Conservation (phyloP, 2,329 filamentous ascomycete genomes). For the Tolypocladium capitatum region DNA sequence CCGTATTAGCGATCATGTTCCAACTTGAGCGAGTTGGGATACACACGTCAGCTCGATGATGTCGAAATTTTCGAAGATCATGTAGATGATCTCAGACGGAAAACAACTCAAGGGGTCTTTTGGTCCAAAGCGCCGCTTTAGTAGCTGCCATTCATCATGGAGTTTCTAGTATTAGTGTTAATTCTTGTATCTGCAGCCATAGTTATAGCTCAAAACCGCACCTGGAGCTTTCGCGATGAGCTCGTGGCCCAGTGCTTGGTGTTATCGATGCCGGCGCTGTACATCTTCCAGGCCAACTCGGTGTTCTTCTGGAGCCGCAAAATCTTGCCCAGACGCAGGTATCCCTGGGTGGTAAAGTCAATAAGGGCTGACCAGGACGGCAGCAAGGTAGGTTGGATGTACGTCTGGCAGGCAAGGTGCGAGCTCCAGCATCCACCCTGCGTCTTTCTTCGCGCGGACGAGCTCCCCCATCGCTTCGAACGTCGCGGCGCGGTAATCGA, state of each 20-base stretch:
- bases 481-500: slow-evolving; percentile 27
- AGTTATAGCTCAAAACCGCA: slow-evolving; percentile 3
- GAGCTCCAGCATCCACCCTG: slow-evolving; percentile 29
- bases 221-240: slow-evolving; percentile 20
- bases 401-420: slow-evolving; percentile 27
- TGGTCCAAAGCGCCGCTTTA: slow-evolving; percentile 19
- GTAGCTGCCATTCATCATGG: slow-evolving; percentile 17
- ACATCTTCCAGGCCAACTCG: slow-evolving; percentile 26
- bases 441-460: slow-evolving; percentile 23
- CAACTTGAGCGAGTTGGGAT: background rate
- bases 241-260: slow-evolving; percentile 11
- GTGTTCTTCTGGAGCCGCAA: slow-evolving; percentile 22
- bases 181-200: background rate
- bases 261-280: slow-evolving; percentile 24
- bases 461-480: slow-evolving; percentile 25
- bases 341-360: slow-evolving; percentile 19
- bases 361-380: background rate
- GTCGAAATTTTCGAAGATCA: slow-evolving; percentile 21
- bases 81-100: slow-evolving; percentile 22
- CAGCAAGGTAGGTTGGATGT: slow-evolving; percentile 2
- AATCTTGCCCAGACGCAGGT: slow-evolving; percentile 27
- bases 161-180: slow-evolving; percentile 16
- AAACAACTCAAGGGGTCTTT: slow-evolving; percentile 22
- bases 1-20: background rate
- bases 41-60: slow-evolving; percentile 18